Evolutionary conservation across 306 rosid genomes (phyloP).

Genomic region (Acmispon strigosus): DNA sequence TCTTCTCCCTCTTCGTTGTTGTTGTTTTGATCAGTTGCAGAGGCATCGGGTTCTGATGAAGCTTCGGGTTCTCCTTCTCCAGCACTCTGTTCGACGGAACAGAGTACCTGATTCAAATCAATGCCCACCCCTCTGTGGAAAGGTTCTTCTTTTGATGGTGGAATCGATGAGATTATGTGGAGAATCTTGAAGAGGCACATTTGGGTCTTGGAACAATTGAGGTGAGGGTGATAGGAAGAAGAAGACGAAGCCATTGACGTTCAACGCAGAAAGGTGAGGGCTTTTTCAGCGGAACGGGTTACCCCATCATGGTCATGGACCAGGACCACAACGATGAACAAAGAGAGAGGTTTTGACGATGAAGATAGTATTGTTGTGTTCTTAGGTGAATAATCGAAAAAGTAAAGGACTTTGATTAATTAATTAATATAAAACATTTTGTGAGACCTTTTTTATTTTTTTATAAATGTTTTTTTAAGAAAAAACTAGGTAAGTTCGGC

Average conservation of each 20-base stretch:
- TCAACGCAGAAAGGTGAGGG: neutral
- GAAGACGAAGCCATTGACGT: constrained; percentile 26
- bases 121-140: neutral
- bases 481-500: too few relatives aligned
- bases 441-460: too few relatives aligned
- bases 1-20: neutral
- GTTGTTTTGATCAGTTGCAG: neutral
- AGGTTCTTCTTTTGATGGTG: neutral
- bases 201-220: constrained; percentile 35
- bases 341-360: neutral
- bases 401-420: neutral
- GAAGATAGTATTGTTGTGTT: neutral
- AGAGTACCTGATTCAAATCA: constrained; percentile 33
- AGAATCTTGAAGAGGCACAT: constrained; percentile 44
- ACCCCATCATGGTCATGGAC: neutral
- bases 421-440: too few relatives aligned
- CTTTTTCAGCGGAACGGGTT: neutral
- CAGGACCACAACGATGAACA: neutral
- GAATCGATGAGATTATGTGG: constrained; percentile 33
- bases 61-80: constrained; percentile 25
- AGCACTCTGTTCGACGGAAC: neutral
- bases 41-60: neutral
- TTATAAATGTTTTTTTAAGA: too few relatives aligned
- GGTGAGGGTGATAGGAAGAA: neutral
- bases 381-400: neutral